Evolutionary conservation across 441 rosid species (phyloP), one percentile per base, ranked within the genome.

Genomic region (Erodium texanum): DNA sequence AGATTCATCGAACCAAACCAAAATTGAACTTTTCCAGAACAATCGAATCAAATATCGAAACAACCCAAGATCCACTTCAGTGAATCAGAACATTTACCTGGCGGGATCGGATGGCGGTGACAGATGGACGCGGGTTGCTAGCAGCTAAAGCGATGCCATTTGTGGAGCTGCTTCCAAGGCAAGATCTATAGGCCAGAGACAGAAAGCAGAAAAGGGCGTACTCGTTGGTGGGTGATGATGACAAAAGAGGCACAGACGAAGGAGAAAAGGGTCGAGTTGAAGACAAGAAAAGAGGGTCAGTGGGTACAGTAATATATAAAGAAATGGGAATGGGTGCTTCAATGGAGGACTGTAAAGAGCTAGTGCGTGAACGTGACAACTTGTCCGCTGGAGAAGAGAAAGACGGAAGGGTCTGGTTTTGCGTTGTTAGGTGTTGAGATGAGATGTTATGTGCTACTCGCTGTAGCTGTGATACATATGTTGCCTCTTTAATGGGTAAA

Each of bases 141-240:
- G 20, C 61, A 54, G 61, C 61, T 19, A 56, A 18, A 20, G 1
- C 12, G 62, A 20, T 20, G 12, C 24, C 62, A 20, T 18, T 1
- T 56, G 24, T 19, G 62, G 62, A 56, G 62, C 23, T 8, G 24
- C 61, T 54, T 18, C 22, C 24, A 2, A 54, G 61, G 23, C 62
- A 8, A 56, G 62, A 56, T 45, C 52, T 45, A 16, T 16, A 45
- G 52, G 18, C 3, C 62, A 56, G 24, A 56, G 62, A 56, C 12
- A 24, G 62, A 18, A 19, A 19, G 24, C 11, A 20, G 5, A n/a
- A 45, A 45, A 45, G 16, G 52, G 52, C 3, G 52, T 45, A 45
- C 16, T 16, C 52, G 52, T 45, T 45, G 52, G 52, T 45, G 52
- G 62, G 62, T 56, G 62, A 56, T 56, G 62, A 45, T 19, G 62